Conservation (phyloP, 2,329 filamentous ascomycete genomes). For the Pseudocercospora pini-densiflorae region DNA sequence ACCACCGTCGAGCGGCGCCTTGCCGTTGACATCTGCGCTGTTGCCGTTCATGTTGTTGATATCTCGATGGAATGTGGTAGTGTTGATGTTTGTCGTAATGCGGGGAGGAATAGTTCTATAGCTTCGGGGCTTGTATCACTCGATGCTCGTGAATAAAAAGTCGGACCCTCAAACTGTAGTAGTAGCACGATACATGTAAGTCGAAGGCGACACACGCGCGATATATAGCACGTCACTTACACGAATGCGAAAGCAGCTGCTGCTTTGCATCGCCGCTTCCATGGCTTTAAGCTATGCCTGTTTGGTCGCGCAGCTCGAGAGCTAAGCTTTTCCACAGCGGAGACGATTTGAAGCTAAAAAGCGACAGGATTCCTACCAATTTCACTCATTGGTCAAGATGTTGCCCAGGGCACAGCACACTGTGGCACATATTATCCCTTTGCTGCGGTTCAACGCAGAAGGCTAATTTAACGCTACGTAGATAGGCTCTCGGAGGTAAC, state of each 20-base stretch:
- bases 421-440: no score
- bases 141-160: not conserved
- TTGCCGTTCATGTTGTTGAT: slow-evolving; percentile 25
- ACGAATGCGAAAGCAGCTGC: not conserved
- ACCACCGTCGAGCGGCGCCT: slow-evolving; percentile 40
- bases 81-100: slow-evolving; percentile 2
- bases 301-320: not conserved
- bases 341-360: slow-evolving; percentile 13
- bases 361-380: not conserved
- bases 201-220: slow-evolving; percentile 1
- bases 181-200: not conserved
- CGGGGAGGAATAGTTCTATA: not conserved
- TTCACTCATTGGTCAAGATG: not conserved
- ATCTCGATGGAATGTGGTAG: slow-evolving; percentile 7
- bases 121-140: not conserved
- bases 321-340: slow-evolving; percentile 15
- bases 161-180: not conserved
- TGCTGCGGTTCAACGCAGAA: no score
- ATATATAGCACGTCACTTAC: slow-evolving; percentile 18
- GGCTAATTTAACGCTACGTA: no score
- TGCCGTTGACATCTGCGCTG: slow-evolving; percentile 39
- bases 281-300: slow-evolving; percentile 11
- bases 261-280: slow-evolving; percentile 21
- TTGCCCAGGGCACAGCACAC: no score
- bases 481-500: no score